These are phyloP conservation scores for Kurtzmaniella quercitrusa DNA, from an alignment of 1,139 yeast genomes.

Conservation along the genomic window DNA sequence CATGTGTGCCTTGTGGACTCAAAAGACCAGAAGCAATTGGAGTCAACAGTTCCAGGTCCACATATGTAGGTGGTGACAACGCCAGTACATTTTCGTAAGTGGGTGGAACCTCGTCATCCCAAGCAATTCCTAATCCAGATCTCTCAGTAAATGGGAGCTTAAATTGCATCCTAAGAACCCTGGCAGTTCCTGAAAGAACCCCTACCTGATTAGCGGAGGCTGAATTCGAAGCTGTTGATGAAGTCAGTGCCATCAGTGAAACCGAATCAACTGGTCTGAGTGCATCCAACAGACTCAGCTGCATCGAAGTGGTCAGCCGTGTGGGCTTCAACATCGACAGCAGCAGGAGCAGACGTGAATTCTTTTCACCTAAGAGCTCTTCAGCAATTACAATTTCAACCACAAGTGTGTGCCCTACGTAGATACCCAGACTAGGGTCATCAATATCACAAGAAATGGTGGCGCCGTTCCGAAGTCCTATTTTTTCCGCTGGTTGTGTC, in stretches of 20 bases:
- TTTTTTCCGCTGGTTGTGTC: constrained; percentile 22
- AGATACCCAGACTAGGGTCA: constrained; percentile 77
- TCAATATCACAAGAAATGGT: constrained; percentile 76
- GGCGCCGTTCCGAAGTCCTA: constrained; percentile 40
- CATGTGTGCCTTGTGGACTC: constrained; percentile 7
- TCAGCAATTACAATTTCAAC: constrained; percentile 94
- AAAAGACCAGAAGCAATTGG: constrained; percentile 3
- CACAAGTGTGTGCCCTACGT: constrained; percentile 68
- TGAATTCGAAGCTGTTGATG: constrained; percentile 6
- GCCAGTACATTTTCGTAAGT: constrained; percentile 81
- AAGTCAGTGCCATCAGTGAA: constrained; percentile 2
- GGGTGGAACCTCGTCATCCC: constrained; percentile 99
- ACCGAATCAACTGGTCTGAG: constrained; percentile 5
- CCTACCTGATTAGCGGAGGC: constrained; percentile 41
- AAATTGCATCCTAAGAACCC: constrained; percentile 93
- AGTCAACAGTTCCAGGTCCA: constrained; percentile 20
- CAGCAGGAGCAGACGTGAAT: neutral
- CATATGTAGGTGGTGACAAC: constrained; percentile 81
- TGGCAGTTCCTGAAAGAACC: constrained; percentile 89
- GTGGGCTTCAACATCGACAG: constrained; percentile 8
- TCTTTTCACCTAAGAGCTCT: constrained; percentile 44
- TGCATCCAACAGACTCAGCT: constrained; percentile 1
- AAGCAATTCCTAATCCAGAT: constrained; percentile 91
- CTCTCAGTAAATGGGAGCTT: constrained; percentile 76
- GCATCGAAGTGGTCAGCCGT: constrained; percentile 11